These are phyloP conservation scores for Symbiotaphrina buchneri DNA, from an alignment of 495 filamentous ascomycete species.

Conservation along the genomic window DNA sequence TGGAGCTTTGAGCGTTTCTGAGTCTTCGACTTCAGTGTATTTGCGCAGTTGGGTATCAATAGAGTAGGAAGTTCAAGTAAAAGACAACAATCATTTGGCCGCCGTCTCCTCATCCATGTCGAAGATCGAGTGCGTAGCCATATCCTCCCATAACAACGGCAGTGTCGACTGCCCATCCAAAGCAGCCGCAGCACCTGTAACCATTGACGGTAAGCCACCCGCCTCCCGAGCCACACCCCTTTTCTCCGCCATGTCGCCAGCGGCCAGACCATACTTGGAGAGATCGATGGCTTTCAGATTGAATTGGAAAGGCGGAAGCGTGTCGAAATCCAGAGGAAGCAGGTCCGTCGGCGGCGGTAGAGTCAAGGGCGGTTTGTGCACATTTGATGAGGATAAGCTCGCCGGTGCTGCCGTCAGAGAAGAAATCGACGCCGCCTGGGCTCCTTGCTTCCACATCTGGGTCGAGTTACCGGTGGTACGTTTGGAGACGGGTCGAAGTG, in stretches of 20 bases:
- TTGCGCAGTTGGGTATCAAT: too few species aligned
- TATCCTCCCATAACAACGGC: constrained; percentile 6
- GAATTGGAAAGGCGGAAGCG: neutral
- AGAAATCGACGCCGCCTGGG: neutral
- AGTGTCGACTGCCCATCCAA: too few species aligned
- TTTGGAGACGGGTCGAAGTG: neutral
- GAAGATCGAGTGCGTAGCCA: constrained; percentile 5
- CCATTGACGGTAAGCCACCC: too few species aligned
- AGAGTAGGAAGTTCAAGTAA: too few species aligned
- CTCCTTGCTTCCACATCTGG: neutral
- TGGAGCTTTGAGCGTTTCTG: too few species aligned
- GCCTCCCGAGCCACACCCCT: neutral
- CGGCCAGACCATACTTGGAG: neutral
- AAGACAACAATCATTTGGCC: too few species aligned
- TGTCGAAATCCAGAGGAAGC: neutral
- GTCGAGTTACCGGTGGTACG: neutral
- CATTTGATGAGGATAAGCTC: too few species aligned
- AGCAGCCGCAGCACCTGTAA: too few species aligned
- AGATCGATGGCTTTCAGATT: neutral
- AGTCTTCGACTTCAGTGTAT: too few species aligned
- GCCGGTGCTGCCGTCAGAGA: neutral
- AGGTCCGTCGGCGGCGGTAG: too few species aligned
- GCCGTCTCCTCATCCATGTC: constrained; percentile 6
- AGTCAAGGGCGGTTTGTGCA: too few species aligned
- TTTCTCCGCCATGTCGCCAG: neutral